phyloP scores from a whole-genome alignment of 164 flowering plant species.

The Dillenia turbinata region DNA sequence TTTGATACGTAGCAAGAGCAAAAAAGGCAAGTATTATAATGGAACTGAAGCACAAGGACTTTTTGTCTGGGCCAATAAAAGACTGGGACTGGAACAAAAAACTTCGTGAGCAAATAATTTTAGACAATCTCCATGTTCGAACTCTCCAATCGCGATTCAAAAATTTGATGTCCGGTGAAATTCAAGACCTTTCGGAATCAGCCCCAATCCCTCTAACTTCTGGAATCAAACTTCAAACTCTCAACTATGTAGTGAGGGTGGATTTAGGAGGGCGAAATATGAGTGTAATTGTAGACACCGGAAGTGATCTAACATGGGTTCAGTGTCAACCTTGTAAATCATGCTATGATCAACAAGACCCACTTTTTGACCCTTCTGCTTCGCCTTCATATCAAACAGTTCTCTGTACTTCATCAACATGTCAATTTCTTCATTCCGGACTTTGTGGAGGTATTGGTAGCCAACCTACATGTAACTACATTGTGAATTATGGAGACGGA shows the following conservation, averaged over 20 bases:
- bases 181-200: constrained; percentile 12
- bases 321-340: constrained; percentile 77
- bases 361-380: constrained; percentile 52
- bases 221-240: constrained; percentile 52
- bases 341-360: constrained; percentile 70
- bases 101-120: constrained; percentile 28
- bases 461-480: constrained; percentile 43
- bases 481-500: constrained; percentile 71
- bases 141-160: constrained; percentile 42
- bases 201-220: constrained; percentile 53
- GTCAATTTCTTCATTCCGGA: constrained; percentile 46
- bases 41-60: constrained; percentile 60
- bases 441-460: constrained; percentile 23
- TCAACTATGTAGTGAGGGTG: constrained; percentile 66
- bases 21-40: constrained; percentile 39
- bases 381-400: constrained; percentile 56
- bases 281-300: constrained; percentile 81
- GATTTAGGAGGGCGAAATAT: constrained; percentile 48
- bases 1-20: constrained; percentile 31
- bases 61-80: constrained; percentile 28
- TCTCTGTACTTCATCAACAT: constrained; percentile 54
- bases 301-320: constrained; percentile 87
- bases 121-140: constrained; percentile 40
- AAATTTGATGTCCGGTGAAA: constrained; percentile 15
- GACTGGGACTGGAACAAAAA: constrained; percentile 28